These are phyloP conservation scores for Xylaria hypoxylon DNA, from an alignment of 2,329 filamentous ascomycete genomes.

Conservation along the genomic window DNA sequence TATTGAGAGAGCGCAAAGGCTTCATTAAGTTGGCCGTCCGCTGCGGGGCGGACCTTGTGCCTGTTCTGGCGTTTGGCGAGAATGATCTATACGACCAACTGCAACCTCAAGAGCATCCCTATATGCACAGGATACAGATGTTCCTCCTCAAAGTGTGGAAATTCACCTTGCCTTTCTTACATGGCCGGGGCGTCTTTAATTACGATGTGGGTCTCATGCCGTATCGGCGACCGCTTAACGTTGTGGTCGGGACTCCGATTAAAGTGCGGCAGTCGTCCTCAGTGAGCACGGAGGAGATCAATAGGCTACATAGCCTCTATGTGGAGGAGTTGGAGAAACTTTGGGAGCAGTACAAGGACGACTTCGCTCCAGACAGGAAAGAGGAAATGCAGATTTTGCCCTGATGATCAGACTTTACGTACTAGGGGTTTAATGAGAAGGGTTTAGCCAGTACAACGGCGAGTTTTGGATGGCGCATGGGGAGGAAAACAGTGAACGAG, in stretches of 20 bases:
- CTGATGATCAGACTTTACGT: conserved; percentile 29
- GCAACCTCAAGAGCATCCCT: conserved; percentile 78
- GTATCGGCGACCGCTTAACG: conserved; percentile 86
- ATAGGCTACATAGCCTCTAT: conserved; percentile 83
- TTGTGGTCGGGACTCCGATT: conserved; percentile 89
- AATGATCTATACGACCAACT: conserved; percentile 97
- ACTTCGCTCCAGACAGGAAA: conserved; percentile 72
- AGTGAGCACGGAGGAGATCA: conserved; percentile 80
- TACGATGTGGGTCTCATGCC: conserved; percentile 98
- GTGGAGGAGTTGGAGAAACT: conserved; percentile 77
- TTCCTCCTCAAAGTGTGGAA: conserved; percentile 86
- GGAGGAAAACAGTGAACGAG: not conserved
- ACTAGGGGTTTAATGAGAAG: not conserved
- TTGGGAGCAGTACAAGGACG: conserved; percentile 83
- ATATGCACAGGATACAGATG: conserved; percentile 84
- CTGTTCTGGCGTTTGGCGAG: conserved; percentile 92
- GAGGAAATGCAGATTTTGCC: conserved; percentile 74
- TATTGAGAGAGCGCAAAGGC: conserved; percentile 86
- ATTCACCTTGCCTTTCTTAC: conserved; percentile 91
- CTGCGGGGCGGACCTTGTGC: conserved; percentile 92
- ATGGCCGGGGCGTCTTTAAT: conserved; percentile 93
- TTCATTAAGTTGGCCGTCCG: conserved; percentile 94
- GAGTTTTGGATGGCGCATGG: not conserved
- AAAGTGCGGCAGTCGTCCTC: conserved; percentile 71
- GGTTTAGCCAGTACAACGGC: not conserved